phyloP scores from a whole-genome alignment of 225 moss, liverwort and hornwort genomes.

The Pseudoscleropodium purum region DNA sequence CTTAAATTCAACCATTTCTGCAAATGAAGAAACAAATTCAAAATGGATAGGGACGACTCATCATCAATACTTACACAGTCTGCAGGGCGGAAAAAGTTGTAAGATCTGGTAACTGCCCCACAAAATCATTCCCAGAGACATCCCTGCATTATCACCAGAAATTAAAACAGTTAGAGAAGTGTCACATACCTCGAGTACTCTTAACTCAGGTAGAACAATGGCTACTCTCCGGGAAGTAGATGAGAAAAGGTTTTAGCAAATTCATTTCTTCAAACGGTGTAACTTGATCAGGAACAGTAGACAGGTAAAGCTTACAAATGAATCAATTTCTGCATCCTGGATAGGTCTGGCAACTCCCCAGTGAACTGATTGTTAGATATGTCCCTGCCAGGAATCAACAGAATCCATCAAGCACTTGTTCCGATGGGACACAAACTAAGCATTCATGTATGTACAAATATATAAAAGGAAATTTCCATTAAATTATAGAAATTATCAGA shows the following conservation, averaged over 20 bases:
- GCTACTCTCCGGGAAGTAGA: no score
- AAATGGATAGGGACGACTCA: not conserved
- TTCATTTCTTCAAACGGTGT: not conserved
- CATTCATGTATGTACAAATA: no score
- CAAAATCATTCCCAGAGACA: constrained; percentile 7
- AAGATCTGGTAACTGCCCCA: not conserved
- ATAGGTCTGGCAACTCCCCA: not conserved
- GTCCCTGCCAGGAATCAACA: not conserved
- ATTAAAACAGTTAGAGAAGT: no score
- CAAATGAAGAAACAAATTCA: no score
- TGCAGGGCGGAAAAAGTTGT: not conserved
- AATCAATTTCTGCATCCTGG: not conserved
- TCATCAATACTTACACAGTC: not conserved
- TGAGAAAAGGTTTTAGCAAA: not conserved
- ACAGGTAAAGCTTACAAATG: not conserved
- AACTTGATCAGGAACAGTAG: not conserved
- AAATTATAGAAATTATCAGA: no score
- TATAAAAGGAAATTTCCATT: not conserved
- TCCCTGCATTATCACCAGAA: constrained; percentile 4
- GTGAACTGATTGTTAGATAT: not conserved
- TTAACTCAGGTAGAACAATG: not conserved
- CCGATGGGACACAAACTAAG: no score
- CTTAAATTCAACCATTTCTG: not conserved
- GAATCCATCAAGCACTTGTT: not conserved
- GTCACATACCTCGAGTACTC: not conserved